Base-by-base conservation (phyloP, 495 filamentous ascomycete genomes). In the Xylaria intraflava region DNA sequence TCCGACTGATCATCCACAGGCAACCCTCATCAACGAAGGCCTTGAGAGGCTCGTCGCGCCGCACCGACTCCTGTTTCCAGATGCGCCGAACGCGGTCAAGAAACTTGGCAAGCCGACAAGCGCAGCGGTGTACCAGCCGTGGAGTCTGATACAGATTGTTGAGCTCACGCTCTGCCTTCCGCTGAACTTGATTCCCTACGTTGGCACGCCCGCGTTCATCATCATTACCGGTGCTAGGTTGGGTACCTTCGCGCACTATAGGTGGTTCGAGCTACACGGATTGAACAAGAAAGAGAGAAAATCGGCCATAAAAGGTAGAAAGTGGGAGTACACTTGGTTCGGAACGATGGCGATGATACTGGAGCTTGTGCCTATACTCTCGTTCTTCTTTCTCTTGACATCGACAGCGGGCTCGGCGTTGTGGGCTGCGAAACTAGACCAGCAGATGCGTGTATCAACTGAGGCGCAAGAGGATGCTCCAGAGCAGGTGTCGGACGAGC, bases 381-480 rank as follows among this genome's bases (percentile, higher is more conserved):
- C 85, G n/a, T 87, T 96, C 56, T 82, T 89, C 57, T 95, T 96
- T 65, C 77, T 93, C 20, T 83, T 95, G 58, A 95, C 90, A 0
- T 92, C 70, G 3, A 72, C 79, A 2, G 66, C 86, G 31, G 93
- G 92, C 0, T 86, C 91, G 6, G 93, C 90, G 8, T 69, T 98
- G 26, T 98, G 90, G 90, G 88, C 86, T 6, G 83, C 85, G 0
- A 69, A 72, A 22, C 61, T 81, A 26, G 77, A 81, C 58, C 64
- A 74, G 48, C 53, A 57, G 46, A 53, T 61, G 17, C 58, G 66
- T 23, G 26, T 43, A 30, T 35, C 43, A 46, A 31, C 44, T 29
- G 22, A 42, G 22, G 35, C 24, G 5, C 46, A 48, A 22, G 12
- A 24, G 40, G 51, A 56, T 44, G 55, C 50, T 47, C 59, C 53